Base-by-base conservation (phyloP, 768 basidiomycete species). In the Trametes gibbosa region DNA sequence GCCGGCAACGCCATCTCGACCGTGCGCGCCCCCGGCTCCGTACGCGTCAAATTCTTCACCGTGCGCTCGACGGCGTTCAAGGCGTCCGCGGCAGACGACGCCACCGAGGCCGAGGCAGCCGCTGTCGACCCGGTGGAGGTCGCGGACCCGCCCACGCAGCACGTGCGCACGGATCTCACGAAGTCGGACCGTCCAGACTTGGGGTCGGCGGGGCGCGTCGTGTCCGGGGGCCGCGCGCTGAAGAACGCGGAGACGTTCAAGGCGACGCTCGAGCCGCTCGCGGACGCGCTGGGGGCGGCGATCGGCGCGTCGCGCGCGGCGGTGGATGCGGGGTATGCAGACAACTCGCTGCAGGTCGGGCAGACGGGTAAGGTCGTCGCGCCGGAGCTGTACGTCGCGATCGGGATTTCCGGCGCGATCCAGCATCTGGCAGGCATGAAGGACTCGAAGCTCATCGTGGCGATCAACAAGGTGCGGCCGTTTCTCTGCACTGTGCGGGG, bases 361-460 rank as follows among this genome's bases (percentile, higher is more conserved):
- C 97, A 99, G 78, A 99, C 97, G 0, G 97, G 97, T 55, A 98
- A 98, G 75, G 90, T 99, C 35, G 95, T 98, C 42, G 96, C 97
- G 2, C 96, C 97, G 0, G 92, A 96, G 70, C 77, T 99, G 53
- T 99, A 99, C 75, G 83, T 98, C 74, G 97, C 97, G 3, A 74
- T 98, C 49, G 97, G 97, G 50, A 98, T 99, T 66, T 97, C 95
- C 9, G 97, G 97, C 17, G 97, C 97, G 14, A 99, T 98, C 67
- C 97, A 99, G 75, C 97, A 99, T 77, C 78, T 98, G 54, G 97
- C 97, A 21, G 97, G 97, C 9, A 99, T 98, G 97, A 99, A 99
- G 73, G 97, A 98, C 68, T 95, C 92, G 12, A 99, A 98, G 77
- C 79, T 98, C 63, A 99, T 99, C 61, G 96, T 97, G 32, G 97